Conservation (phyloP, 805 yeast genomes). For the Metschnikowia bowlesiae region DNA sequence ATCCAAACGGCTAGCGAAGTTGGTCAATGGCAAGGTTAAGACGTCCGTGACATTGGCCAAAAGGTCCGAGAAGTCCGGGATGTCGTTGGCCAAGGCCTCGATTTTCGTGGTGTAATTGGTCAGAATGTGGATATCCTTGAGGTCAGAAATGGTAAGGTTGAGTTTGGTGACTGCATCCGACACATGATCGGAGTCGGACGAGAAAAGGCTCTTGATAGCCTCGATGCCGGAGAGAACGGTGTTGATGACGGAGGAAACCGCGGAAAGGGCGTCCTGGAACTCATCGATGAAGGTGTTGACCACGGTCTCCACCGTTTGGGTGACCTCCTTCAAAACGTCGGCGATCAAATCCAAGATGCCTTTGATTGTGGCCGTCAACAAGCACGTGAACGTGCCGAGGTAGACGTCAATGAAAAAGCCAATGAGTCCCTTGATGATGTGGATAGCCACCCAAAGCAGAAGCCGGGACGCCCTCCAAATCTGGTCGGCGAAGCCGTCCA, state of each 20-base stretch:
- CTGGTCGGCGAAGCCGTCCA: not conserved
- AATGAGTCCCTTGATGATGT: slow-evolving; percentile 23
- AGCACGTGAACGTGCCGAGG: slow-evolving; percentile 83
- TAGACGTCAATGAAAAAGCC: slow-evolving; percentile 46
- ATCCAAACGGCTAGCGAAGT: not conserved
- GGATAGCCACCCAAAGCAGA: slow-evolving; percentile 50
- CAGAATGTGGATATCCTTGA: slow-evolving; percentile 56
- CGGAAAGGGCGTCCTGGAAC: slow-evolving; percentile 61
- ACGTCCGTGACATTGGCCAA: slow-evolving; percentile 52
- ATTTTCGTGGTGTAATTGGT: slow-evolving; percentile 56
- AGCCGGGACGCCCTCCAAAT: slow-evolving; percentile 1
- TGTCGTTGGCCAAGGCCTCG: slow-evolving; percentile 42
- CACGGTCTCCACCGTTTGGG: slow-evolving; percentile 52
- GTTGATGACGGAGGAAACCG: slow-evolving; percentile 55
- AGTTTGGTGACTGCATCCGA: slow-evolving; percentile 51
- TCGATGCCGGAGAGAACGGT: slow-evolving; percentile 44
- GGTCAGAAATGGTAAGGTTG: slow-evolving; percentile 20
- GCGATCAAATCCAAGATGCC: slow-evolving; percentile 56
- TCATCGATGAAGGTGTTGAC: slow-evolving; percentile 65
- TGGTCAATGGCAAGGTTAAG: slow-evolving; percentile 29
- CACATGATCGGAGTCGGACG: slow-evolving; percentile 25
- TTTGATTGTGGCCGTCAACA: slow-evolving; percentile 67
- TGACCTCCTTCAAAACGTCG: slow-evolving; percentile 57
- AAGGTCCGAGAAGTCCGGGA: slow-evolving; percentile 66
- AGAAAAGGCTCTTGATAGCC: slow-evolving; percentile 52